Conservation (phyloP, 108 stramenopile species). For the Nitzschia sp. region DNA sequence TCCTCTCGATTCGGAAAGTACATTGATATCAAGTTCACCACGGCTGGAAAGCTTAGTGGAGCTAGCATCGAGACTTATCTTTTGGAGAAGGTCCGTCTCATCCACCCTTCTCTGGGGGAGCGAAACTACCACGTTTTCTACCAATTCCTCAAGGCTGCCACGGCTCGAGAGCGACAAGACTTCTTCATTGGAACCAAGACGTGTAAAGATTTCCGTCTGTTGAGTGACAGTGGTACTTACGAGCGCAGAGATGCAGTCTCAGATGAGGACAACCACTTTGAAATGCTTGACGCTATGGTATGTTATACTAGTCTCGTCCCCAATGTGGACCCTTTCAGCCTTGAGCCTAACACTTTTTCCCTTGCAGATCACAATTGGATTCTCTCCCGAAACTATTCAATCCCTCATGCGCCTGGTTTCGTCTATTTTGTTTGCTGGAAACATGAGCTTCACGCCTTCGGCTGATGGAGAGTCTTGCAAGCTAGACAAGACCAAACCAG, state of each 20-base stretch:
- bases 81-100: conserved; percentile 91
- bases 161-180: conserved; percentile 48
- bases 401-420: conserved; percentile 70
- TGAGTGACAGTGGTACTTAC: conserved; percentile 70
- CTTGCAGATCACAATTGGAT: conserved; percentile 72
- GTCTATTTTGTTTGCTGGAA: conserved; percentile 80
- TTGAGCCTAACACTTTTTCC: no score
- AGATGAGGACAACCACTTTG: conserved; percentile 77
- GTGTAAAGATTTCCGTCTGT: conserved; percentile 57
- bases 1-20: conserved; percentile 86
- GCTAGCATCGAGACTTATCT: conserved; percentile 93
- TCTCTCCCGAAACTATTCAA: conserved; percentile 55
- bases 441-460: conserved; percentile 74
- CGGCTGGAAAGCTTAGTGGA: conserved; percentile 74
- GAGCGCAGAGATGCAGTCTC: conserved; percentile 81
- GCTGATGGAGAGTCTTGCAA: conserved; percentile 66
- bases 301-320: conserved; percentile 5
- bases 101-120: conserved; percentile 70
- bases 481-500: conserved; percentile 64
- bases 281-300: conserved; percentile 87
- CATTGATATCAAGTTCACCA: conserved; percentile 80
- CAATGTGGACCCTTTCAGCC: no score
- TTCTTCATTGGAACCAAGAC: conserved; percentile 48
- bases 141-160: conserved; percentile 78
- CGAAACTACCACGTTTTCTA: conserved; percentile 91